Base-by-base conservation (phyloP, 176 grass and related monocot genomes). In the Carex myosuroides region DNA sequence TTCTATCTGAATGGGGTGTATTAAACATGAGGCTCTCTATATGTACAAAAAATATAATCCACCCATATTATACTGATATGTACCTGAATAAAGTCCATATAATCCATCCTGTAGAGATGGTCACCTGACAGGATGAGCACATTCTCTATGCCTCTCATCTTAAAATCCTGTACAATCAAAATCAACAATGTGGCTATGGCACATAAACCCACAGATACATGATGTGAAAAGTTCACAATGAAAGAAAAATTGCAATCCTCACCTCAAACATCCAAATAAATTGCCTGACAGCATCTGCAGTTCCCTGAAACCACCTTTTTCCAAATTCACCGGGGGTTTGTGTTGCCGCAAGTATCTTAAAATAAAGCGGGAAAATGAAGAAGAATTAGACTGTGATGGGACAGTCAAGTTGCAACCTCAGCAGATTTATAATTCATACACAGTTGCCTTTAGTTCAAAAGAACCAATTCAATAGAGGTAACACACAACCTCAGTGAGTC, bases 261-360 rank as follows among this genome's bases (percentile, higher is more conserved):
- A 91, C 94, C 91, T 93, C 94, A 80, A 97, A 93, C 63, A 97
- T 79, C 94, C 94, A 97, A 46, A 88, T 84, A 86, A 97, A 97
- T 84, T 97, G 94, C 64, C 94, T 89, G 48, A 97, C 94, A 87
- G 94, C 94, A 86, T 97, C 94, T 9, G 94, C 94, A 33, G 91
- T 97, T 83, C 94, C 94, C 71, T 97, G 94, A 88, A 97, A 97
- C 94, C 94, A 97, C 64, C 90, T 86, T 18, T 91, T 93, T 58
- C 94, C 94, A 0, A 69, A 88, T 66, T 97, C 89, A 70, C 91
- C 94, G 73, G 91, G 84, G 50, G 94, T 93, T 79, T 97, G 94
- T 18, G 94, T 93, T 37, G 94, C 94, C 21, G 94, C 94, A 72
- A 97, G 84, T 50, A 97, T 91, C 94, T 97, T 35, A 55, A 69